These are phyloP conservation scores for Nicotiana sylvestris DNA, from an alignment of 257 asterid species.

Conservation along the genomic window DNA sequence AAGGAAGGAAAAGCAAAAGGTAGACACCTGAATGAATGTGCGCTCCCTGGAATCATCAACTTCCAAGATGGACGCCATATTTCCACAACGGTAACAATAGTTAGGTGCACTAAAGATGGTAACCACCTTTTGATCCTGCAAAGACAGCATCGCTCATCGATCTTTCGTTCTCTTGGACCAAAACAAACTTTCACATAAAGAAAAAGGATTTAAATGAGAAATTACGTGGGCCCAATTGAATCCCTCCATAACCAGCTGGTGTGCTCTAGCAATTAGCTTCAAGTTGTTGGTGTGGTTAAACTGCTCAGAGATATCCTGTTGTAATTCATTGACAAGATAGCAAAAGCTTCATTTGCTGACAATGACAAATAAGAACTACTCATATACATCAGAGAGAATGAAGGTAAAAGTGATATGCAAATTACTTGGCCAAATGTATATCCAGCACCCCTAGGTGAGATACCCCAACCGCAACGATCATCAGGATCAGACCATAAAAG, in stretches of 20 bases:
- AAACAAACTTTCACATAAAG: background rate
- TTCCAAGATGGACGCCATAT: conserved; percentile 82
- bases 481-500: conserved; percentile 87
- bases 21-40: conserved; percentile 62
- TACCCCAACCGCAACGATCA: conserved; percentile 91
- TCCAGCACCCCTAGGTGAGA: conserved; percentile 91
- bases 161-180: background rate
- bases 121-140: conserved; percentile 78
- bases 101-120: conserved; percentile 82
- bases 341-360: background rate
- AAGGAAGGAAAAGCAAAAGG: background rate
- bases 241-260: conserved; percentile 92
- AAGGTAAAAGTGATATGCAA: background rate
- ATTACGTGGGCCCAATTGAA: conserved; percentile 85
- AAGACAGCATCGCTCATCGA: background rate
- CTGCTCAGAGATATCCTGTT: conserved; percentile 81
- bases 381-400: background rate
- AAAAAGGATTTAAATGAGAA: background rate
- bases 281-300: conserved; percentile 67
- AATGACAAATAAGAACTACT: background rate
- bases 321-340: background rate
- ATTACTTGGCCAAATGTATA: conserved; percentile 80
- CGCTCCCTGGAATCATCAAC: conserved; percentile 78
- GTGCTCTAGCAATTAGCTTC: conserved; percentile 88
- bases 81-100: conserved; percentile 83